These are phyloP conservation scores for Lipomyces spencermartinsiae DNA, from an alignment of 805 yeast genomes.

Conservation along the genomic window DNA sequence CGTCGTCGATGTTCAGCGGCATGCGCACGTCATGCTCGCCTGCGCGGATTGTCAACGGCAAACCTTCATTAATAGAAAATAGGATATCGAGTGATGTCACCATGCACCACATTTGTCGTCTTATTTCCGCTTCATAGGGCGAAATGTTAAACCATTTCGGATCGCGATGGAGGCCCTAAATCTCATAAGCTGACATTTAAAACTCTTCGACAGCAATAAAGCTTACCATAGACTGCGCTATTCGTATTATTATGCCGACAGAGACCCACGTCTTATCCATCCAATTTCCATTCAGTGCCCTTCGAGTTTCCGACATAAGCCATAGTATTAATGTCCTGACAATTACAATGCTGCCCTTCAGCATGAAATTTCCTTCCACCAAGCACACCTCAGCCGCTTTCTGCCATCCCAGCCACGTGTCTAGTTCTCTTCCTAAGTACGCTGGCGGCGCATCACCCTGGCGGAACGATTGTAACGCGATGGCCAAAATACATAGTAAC, in stretches of 20 bases:
- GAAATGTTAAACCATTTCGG: constrained; percentile 46
- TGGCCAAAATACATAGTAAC: constrained; percentile 42
- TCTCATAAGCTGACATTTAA: neutral
- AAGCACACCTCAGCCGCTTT: constrained; percentile 44
- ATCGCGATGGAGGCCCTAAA: constrained; percentile 46
- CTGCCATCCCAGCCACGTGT: constrained; percentile 42
- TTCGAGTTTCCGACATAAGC: constrained; percentile 42
- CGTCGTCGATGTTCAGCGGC: constrained; percentile 42
- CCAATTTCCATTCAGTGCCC: constrained; percentile 35
- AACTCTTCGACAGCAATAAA: neutral
- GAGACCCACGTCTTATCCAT: constrained; percentile 43
- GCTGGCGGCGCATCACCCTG: constrained; percentile 39
- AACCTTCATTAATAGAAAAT: constrained; percentile 43
- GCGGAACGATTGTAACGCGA: constrained; percentile 42
- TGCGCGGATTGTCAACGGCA: constrained; percentile 42
- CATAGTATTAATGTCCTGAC: constrained; percentile 44
- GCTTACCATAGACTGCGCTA: constrained; percentile 45
- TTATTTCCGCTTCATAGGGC: constrained; percentile 43
- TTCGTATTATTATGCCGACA: constrained; percentile 43
- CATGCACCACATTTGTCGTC: constrained; percentile 44
- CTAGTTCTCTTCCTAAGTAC: constrained; percentile 34
- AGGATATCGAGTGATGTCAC: constrained; percentile 40
- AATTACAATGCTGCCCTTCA: constrained; percentile 44
- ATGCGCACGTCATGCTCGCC: constrained; percentile 43
- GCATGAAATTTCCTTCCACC: constrained; percentile 43